phyloP scores from a whole-genome alignment of 306 rosid genomes.

The Gynostemma pentaphyllum region DNA sequence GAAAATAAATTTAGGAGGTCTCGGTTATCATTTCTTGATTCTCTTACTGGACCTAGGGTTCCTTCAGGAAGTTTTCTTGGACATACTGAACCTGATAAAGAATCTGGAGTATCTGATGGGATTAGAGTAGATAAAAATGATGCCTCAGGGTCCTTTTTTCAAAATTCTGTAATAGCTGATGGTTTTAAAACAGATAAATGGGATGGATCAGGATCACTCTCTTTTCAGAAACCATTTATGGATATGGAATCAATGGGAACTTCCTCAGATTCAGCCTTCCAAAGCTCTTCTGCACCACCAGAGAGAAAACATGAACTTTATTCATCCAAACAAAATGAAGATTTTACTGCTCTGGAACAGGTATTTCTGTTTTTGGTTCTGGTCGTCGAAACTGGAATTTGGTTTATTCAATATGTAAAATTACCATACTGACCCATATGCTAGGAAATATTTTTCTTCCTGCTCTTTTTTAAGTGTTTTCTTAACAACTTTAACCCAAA shows the following conservation, averaged over 20 bases:
- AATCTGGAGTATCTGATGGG: conserved; percentile 28
- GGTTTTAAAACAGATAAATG: conserved; percentile 30
- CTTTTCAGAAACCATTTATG: conserved; percentile 31
- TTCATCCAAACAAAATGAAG: conserved; percentile 61
- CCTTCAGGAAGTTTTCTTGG: conserved; percentile 38
- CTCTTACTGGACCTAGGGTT: conserved; percentile 45
- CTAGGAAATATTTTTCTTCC: not conserved
- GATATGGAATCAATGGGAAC: conserved; percentile 29
- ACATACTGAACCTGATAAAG: conserved; percentile 28
- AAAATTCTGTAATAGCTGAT: conserved; percentile 29
- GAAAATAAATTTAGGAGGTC: conserved; percentile 59
- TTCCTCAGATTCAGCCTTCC: conserved; percentile 24
- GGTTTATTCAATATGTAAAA: not conserved
- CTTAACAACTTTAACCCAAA: not conserved
- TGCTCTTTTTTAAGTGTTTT: not conserved
- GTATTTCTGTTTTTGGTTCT: conserved; percentile 28
- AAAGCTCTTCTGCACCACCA: conserved; percentile 26
- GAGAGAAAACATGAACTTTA: conserved; percentile 42
- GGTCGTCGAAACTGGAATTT: not conserved
- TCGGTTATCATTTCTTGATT: conserved; percentile 86
- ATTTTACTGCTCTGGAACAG: conserved; percentile 92
- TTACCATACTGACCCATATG: not conserved
- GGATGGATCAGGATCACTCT: conserved; percentile 23
- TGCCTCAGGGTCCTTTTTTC: conserved; percentile 26
- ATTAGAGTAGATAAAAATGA: conserved; percentile 30